Percentiles rank a stretch among this genome's conserved stretches.
These are phyloP conservation scores for Solanum aculeatissimum DNA, from an alignment of 305 asterid species.

Conservation along the genomic window DNA sequence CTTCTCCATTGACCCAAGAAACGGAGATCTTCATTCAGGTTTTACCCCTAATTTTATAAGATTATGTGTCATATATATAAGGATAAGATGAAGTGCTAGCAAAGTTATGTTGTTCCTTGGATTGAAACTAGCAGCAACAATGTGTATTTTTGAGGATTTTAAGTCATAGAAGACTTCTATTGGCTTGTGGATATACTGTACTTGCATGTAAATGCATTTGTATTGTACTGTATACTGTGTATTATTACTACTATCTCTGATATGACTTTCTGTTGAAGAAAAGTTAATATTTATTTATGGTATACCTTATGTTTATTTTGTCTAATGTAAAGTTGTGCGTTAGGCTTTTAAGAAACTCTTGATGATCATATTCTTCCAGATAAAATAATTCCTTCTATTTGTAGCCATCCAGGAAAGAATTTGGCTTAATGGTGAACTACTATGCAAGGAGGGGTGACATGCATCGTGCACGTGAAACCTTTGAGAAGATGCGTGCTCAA, in stretches of 20 bases:
- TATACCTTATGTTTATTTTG: not conserved
- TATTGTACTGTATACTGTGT: not conserved
- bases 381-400: slow-evolving; percentile 8
- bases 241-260: not conserved
- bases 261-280: not conserved
- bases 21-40: not conserved
- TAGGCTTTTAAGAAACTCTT: not conserved
- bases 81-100: not conserved
- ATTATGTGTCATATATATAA: not conserved
- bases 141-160: not conserved
- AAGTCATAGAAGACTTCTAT: not conserved
- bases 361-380: not conserved
- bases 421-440: slow-evolving; percentile 86
- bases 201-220: not conserved
- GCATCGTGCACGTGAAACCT: slow-evolving; percentile 90
- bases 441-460: slow-evolving; percentile 92
- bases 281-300: not conserved
- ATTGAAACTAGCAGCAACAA: not conserved
- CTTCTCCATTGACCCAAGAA: not conserved
- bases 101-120: not conserved
- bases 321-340: not conserved
- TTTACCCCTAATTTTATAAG: not conserved
- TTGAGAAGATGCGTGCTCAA: slow-evolving; percentile 91
- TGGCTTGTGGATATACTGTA: not conserved
- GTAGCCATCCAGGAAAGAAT: slow-evolving; percentile 98